Percentiles rank a stretch among this genome's conserved stretches.
phyloP scores from a whole-genome alignment of 768 basidiomycete species.

The Lactifluus hygrophoroides region DNA sequence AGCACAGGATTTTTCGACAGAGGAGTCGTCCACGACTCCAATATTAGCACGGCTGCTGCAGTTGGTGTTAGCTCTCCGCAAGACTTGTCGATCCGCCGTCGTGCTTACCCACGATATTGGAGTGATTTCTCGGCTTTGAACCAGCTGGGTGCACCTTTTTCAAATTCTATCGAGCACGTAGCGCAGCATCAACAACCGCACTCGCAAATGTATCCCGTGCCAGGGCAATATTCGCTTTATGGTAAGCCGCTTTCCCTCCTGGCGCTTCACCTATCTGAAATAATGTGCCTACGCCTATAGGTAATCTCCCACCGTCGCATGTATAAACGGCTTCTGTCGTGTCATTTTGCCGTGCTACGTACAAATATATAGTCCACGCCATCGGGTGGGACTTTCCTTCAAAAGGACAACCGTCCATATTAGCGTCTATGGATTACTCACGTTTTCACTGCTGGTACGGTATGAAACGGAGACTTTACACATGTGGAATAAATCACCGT shows the following conservation, averaged over 20 bases:
- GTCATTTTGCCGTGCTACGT: background rate
- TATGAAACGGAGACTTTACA: background rate
- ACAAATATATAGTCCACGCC: background rate
- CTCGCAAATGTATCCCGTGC: constrained; percentile 12
- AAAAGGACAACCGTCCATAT: background rate
- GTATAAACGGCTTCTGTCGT: background rate
- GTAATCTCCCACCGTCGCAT: constrained; percentile 1
- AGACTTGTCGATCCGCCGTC: constrained; percentile 4
- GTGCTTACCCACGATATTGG: constrained; percentile 31
- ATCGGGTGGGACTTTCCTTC: background rate
- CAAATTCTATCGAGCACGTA: constrained; percentile 14
- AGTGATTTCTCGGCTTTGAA: constrained; percentile 29
- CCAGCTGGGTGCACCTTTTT: constrained; percentile 28
- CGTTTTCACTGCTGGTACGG: constrained; percentile 3
- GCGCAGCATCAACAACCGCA: constrained; percentile 8
- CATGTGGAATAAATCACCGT: background rate
- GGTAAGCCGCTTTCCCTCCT: background rate
- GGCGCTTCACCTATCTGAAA: background rate
- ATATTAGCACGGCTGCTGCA: background rate
- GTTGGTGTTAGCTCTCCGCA: constrained; percentile 2
- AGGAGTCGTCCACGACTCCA: constrained; percentile 22
- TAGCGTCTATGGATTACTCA: background rate
- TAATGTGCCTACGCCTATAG: background rate
- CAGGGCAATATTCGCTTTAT: constrained; percentile 19
- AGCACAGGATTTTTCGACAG: constrained; percentile 63